Base-by-base conservation (phyloP, 441 rosid genomes). In the Sinapis alba region DNA sequence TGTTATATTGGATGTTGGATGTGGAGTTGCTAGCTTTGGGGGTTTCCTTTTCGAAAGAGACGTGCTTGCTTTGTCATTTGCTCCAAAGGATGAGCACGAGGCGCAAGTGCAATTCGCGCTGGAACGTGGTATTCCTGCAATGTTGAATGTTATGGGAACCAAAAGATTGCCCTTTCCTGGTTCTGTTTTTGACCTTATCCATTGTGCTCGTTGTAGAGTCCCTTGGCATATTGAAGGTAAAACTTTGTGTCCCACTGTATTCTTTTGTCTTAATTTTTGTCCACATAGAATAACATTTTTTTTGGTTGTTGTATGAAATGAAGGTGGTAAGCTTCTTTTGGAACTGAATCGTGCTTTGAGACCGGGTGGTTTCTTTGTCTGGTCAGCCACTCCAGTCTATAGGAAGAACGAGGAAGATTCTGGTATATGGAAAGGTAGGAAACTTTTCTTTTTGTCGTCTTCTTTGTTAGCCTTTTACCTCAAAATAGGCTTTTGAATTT, bases 11-110 rank as follows among this genome's bases (percentile, higher is more conserved):
- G 94, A 89, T 84, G 94, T 89, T 12, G 94, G 94, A 41, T 89
- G 94, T 79, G 91, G 94, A 56, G 91, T 87, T 71, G 91, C 91
- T 61, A 89, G 94, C 73, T 89, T 89, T 23, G 91, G 91, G 34
- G 91, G 87, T 47, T 89, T 78, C 78, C 88, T 89, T 71, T 87
- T 87, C 24, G 86, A 89, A 18, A 82, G 86, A 68, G 87, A 89
- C 45, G 83, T 86, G 56, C 80, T 89, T 76, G 79, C 94, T 26
- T 83, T 89, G 86, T 89, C 90, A 47, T 79, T 89, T 82, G 91
- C 94, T 69, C 94, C 94, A 68, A 87, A 87, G 32, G 94, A 89
- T 75, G 94, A 86, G 66, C 94, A 89, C 58, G 85, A 87, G 71
- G 89, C 87, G 70, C 91, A 89, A 73, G 89, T 89, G 32, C 94